phyloP scores from a whole-genome alignment of 495 filamentous ascomycete species.

The Thermothielavioides terrestris region DNA sequence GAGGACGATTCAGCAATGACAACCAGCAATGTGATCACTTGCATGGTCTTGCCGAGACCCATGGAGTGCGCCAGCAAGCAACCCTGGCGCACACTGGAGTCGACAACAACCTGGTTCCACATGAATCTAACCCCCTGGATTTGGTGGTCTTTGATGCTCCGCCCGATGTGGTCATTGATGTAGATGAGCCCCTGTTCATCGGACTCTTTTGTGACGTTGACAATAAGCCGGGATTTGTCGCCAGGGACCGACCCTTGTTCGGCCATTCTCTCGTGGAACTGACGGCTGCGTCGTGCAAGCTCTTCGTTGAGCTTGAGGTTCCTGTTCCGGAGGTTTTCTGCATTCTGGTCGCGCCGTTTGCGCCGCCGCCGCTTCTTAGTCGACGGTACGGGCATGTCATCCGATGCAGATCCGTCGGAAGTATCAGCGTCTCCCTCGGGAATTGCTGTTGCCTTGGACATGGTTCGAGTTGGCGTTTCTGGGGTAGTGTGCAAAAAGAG shows the following conservation, averaged over 20 bases:
- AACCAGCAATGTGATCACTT: conserved; percentile 70
- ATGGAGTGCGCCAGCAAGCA: conserved; percentile 87
- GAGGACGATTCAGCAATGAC: conserved; percentile 58
- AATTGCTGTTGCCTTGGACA: not conserved
- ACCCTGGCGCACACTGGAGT: conserved; percentile 50
- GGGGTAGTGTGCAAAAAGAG: conserved; percentile 1
- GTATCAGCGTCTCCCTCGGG: conserved; percentile 1
- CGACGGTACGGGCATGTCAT: conserved; percentile 10
- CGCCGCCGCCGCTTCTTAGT: conserved; percentile 45
- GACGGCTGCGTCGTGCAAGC: conserved; percentile 41
- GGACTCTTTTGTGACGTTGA: conserved; percentile 58
- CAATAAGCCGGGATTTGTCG: conserved; percentile 47
- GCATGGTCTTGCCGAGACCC: conserved; percentile 93
- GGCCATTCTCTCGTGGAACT: conserved; percentile 37
- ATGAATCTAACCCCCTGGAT: conserved; percentile 73
- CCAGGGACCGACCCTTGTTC: conserved; percentile 31
- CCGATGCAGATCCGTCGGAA: conserved; percentile 5
- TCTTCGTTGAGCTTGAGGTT: conserved; percentile 37
- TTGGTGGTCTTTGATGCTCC: conserved; percentile 48
- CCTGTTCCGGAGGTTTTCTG: conserved; percentile 37
- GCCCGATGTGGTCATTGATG: conserved; percentile 40
- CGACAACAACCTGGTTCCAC: conserved; percentile 69
- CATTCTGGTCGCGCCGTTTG: conserved; percentile 38
- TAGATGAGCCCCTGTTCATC: conserved; percentile 46
- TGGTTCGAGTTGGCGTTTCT: conserved; percentile 5